Conservation (phyloP, 441 rosid species). For the Raphanus hybrid region DNA sequence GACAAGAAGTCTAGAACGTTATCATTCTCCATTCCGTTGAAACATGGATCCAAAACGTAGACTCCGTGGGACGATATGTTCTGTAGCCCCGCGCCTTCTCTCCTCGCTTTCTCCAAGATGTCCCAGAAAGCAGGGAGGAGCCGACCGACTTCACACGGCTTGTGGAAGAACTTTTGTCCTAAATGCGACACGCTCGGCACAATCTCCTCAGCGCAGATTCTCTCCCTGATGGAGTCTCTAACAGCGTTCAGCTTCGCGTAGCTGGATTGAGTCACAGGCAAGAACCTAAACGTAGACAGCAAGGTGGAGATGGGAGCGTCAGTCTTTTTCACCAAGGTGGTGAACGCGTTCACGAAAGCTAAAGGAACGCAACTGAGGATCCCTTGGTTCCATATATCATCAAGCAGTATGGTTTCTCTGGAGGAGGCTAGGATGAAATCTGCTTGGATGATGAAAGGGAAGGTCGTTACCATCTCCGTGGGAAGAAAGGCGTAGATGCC, state of each 20-base stretch:
- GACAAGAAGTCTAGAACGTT: conserved; percentile 57
- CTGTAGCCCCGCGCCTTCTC: conserved; percentile 51
- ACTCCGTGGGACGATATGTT: conserved; percentile 65
- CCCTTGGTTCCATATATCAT: conserved; percentile 77
- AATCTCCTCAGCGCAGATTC: conserved; percentile 49
- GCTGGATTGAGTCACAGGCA: conserved; percentile 53
- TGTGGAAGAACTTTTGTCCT: conserved; percentile 62
- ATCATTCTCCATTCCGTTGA: conserved; percentile 48
- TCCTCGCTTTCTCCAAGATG: conserved; percentile 53
- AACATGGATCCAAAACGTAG: conserved; percentile 50
- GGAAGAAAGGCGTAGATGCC: conserved; percentile 85
- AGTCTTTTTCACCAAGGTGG: conserved; percentile 56
- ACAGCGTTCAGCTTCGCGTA: conserved; percentile 50
- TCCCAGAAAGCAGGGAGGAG: conserved; percentile 64
- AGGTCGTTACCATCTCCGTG: conserved; percentile 74
- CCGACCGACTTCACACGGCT: conserved; percentile 59
- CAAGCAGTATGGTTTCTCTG: conserved; percentile 62
- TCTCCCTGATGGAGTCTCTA: conserved; percentile 53
- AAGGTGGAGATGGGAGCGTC: conserved; percentile 59
- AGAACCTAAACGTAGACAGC: conserved; percentile 55
- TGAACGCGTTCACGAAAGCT: conserved; percentile 68
- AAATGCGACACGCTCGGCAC: conserved; percentile 59
- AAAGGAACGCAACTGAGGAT: conserved; percentile 61
- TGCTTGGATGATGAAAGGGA: conserved; percentile 74
- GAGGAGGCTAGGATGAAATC: conserved; percentile 75